Percentiles rank a stretch among this genome's conserved stretches.
Conservation (phyloP, 805 yeast genomes). For the Wickerhamiella musiphila region DNA sequence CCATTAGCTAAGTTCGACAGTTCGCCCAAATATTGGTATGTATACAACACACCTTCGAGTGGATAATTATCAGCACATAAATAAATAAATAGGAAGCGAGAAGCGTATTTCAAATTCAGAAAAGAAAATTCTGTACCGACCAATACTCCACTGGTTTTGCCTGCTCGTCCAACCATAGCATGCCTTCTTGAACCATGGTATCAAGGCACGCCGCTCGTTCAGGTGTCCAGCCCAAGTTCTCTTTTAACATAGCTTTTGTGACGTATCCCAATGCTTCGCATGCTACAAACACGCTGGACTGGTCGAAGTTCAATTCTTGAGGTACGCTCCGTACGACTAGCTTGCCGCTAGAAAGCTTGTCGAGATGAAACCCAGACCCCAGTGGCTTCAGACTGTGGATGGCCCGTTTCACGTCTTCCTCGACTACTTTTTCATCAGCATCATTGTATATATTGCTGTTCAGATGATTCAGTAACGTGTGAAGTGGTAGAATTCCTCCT, state of each 20-base stretch:
- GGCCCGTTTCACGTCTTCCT: constrained; percentile 39
- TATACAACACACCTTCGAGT: too few relatives aligned
- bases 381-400: constrained; percentile 35
- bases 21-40: too few relatives aligned
- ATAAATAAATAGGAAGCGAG: too few relatives aligned
- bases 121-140: too few relatives aligned
- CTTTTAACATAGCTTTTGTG: constrained; percentile 41
- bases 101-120: too few relatives aligned
- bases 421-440: constrained; percentile 11
- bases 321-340: constrained; percentile 48
- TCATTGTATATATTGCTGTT: constrained; percentile 12
- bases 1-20: too few relatives aligned
- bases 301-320: constrained; percentile 48
- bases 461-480: constrained; percentile 29
- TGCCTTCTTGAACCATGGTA: constrained; percentile 66
- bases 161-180: constrained; percentile 63
- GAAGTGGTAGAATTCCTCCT: constrained; percentile 63
- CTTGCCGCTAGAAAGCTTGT: constrained; percentile 35
- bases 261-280: constrained; percentile 68
- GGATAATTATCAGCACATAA: too few relatives aligned
- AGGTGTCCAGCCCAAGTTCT: constrained; percentile 63
- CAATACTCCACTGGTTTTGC: constrained; percentile 22
- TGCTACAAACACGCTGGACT: constrained; percentile 50
- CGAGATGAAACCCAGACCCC: constrained; percentile 56
- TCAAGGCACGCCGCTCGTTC: constrained; percentile 49